Conservation (phyloP, 192 early-diverging fungal genomes). For the Coemansia sp. region DNA sequence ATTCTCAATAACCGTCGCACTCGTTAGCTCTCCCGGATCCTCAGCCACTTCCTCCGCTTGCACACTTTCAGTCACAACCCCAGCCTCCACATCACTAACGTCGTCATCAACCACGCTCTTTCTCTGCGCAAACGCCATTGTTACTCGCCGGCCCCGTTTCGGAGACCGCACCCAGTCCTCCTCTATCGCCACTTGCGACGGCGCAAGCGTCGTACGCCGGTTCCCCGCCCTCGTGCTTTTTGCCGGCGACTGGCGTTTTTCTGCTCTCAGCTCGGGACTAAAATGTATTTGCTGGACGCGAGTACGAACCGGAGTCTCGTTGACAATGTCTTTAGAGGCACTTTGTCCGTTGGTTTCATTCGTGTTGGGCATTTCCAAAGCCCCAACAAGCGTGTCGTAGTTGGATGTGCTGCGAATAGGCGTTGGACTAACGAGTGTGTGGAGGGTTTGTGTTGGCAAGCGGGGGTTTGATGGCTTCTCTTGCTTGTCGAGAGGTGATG, state of each 20-base stretch:
- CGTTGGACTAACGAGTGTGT: slow-evolving; percentile 37
- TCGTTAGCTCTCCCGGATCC: slow-evolving; percentile 13
- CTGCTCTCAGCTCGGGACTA: not conserved
- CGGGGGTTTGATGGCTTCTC: not conserved
- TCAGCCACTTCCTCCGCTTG: not conserved
- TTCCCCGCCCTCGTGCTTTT: slow-evolving; percentile 1
- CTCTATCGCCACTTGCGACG: slow-evolving; percentile 10
- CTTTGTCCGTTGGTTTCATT: not conserved
- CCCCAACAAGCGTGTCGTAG: slow-evolving; percentile 33
- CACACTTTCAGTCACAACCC: not conserved
- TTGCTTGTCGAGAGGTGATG: slow-evolving; percentile 22
- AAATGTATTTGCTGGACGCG: not conserved
- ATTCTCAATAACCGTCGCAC: slow-evolving; percentile 16
- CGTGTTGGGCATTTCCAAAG: slow-evolving; percentile 26
- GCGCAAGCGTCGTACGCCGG: slow-evolving; percentile 29
- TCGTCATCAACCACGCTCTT: not conserved
- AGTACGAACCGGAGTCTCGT: too few species aligned
- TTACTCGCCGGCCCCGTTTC: slow-evolving; percentile 23
- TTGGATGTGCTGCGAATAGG: slow-evolving; percentile 26
- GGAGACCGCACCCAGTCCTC: slow-evolving; percentile 34
- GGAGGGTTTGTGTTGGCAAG: slow-evolving; percentile 18
- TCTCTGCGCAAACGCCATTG: slow-evolving; percentile 25
- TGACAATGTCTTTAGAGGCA: not conserved
- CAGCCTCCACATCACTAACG: not conserved
- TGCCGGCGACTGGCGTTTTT: not conserved